A percentile compares a stretch with the other conserved stretches of the same genome.
Conservation (phyloP, 495 filamentous ascomycete genomes). For the Trichoderma orchidacearum region DNA sequence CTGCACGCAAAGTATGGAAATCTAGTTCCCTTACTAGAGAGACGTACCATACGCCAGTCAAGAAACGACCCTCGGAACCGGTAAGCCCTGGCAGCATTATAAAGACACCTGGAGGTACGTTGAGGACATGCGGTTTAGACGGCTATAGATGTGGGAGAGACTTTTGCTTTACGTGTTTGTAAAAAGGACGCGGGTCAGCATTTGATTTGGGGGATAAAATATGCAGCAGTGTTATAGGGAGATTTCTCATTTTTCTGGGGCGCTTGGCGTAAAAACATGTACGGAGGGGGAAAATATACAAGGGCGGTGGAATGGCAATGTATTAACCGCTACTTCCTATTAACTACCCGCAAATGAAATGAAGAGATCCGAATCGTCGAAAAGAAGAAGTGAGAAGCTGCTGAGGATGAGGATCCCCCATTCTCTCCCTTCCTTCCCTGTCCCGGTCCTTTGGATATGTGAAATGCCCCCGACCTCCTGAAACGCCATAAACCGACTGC, state of each 20-base stretch:
- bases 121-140: conserved; percentile 29
- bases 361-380: background rate
- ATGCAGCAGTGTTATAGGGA: too few relatives aligned
- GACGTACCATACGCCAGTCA: conserved; percentile 1
- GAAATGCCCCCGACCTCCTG: background rate
- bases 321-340: background rate
- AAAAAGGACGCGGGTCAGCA: background rate
- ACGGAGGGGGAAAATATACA: background rate
- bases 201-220: too few relatives aligned
- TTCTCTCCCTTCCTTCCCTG: background rate
- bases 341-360: background rate
- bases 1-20: background rate
- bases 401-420: background rate
- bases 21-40: background rate
- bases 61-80: background rate
- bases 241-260: background rate
- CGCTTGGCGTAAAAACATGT: too few relatives aligned
- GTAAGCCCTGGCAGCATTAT: conserved; percentile 8
- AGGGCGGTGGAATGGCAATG: background rate
- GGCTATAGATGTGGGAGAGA: conserved; percentile 30
- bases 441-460: background rate
- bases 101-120: conserved; percentile 26
- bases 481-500: background rate
- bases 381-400: background rate
- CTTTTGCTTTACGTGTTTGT: conserved; percentile 37